phyloP scores from a whole-genome alignment of 306 rosid genomes.

The Castanopsis chinensis region DNA sequence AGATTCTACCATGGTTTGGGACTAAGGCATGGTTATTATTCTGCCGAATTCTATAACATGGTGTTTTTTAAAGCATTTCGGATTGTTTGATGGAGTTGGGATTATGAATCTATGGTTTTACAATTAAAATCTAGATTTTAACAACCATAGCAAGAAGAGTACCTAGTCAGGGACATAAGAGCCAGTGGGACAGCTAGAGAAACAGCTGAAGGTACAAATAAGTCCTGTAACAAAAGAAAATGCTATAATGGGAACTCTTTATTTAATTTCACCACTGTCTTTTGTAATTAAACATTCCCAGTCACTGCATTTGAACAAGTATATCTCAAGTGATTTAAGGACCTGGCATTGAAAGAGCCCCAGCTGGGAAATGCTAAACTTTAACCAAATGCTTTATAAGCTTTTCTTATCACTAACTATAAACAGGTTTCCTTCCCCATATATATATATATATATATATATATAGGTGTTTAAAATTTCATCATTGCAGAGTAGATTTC shows the following conservation, averaged over 20 bases:
- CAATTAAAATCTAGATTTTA: too few species aligned
- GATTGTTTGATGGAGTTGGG: too few species aligned
- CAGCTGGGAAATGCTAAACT: neutral
- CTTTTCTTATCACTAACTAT: neutral
- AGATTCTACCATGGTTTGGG: too few species aligned
- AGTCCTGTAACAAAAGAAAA: constrained; percentile 45
- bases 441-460: neutral
- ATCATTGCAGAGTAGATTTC: neutral
- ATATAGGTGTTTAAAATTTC: neutral
- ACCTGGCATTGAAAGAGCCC: neutral
- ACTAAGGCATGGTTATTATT: too few species aligned
- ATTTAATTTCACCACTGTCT: neutral
- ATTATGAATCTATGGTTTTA: too few species aligned
- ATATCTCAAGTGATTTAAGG: neutral
- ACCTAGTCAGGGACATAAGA: constrained; percentile 85
- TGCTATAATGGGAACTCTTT: constrained; percentile 9
- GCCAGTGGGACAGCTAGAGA: constrained; percentile 88
- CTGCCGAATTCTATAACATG: too few species aligned
- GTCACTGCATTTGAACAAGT: neutral
- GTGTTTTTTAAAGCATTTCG: too few species aligned
- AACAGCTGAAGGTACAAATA: constrained; percentile 69
- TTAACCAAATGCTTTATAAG: neutral
- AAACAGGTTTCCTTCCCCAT: neutral
- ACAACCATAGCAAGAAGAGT: constrained; percentile 10
- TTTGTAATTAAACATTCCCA: neutral